phyloP scores from a whole-genome alignment of 495 filamentous ascomycete species.

The Trypethelium eluteriae region DNA sequence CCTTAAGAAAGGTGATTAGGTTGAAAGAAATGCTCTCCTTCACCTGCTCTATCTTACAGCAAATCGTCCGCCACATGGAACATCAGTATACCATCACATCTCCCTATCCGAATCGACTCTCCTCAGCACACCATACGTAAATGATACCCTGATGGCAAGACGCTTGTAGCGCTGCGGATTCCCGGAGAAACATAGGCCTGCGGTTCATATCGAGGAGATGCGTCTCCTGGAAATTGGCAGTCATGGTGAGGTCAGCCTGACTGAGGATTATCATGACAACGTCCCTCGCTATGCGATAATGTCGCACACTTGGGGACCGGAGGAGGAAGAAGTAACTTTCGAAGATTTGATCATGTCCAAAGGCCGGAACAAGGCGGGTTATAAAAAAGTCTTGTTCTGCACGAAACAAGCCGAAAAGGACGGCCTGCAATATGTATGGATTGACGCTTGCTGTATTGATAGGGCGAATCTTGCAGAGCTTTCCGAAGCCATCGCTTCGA shows the following conservation, averaged over 20 bases:
- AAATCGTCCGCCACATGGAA: too few relatives aligned
- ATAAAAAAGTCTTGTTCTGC: slow-evolving; percentile 18
- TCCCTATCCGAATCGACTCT: too few relatives aligned
- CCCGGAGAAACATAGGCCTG: too few relatives aligned
- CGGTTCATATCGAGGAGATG: not conserved
- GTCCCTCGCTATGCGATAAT: slow-evolving; percentile 12
- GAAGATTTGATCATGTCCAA: slow-evolving; percentile 1
- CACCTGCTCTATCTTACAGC: too few relatives aligned
- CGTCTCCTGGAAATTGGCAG: slow-evolving; percentile 10
- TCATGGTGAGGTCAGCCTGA: slow-evolving; percentile 16
- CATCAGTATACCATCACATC: too few relatives aligned
- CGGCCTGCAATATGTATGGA: slow-evolving; percentile 1
- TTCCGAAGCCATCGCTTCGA: not conserved
- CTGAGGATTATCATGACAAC: slow-evolving; percentile 11
- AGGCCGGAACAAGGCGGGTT: slow-evolving; percentile 17
- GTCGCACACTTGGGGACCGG: slow-evolving; percentile 19
- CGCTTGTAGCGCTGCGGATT: too few relatives aligned
- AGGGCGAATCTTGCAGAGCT: slow-evolving; percentile 5
- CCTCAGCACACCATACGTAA: too few relatives aligned
- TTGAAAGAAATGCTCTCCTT: too few relatives aligned
- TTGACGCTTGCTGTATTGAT: slow-evolving; percentile 10
- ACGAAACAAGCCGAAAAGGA: slow-evolving; percentile 1
- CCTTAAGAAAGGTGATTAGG: too few relatives aligned
- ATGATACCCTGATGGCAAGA: too few relatives aligned
- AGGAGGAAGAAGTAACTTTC: slow-evolving; percentile 17